Evolutionary conservation across 768 basidiomycete genomes (phyloP).

Genomic region (Boletus vinaceobasis): DNA sequence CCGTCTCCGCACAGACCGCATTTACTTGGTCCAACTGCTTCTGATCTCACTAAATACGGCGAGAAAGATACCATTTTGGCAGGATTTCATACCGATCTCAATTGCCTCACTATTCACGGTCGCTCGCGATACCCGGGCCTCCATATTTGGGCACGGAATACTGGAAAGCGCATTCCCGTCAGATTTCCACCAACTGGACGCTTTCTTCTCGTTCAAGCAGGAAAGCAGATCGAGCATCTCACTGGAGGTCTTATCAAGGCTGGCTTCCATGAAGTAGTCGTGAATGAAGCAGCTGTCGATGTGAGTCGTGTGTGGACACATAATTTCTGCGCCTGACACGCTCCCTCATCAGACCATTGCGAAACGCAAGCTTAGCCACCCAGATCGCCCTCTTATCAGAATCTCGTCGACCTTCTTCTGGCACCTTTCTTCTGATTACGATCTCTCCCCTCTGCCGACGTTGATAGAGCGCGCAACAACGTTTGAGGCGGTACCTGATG

Average conservation of each 20-base stretch:
- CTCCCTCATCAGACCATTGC: conserved; percentile 52
- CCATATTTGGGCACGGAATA: conserved; percentile 93
- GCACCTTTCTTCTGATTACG: conserved; percentile 85
- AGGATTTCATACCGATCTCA: conserved; percentile 93
- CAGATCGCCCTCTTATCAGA: conserved; percentile 85
- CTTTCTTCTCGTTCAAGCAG: conserved; percentile 89
- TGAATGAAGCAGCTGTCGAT: conserved; percentile 72
- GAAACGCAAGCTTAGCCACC: conserved; percentile 50
- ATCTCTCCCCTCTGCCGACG: conserved; percentile 61
- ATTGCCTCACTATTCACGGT: conserved; percentile 90
- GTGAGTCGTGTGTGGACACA: conserved; percentile 37
- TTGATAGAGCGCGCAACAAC: conserved; percentile 49
- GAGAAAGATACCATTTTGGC: conserved; percentile 81
- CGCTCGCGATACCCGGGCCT: conserved; percentile 84
- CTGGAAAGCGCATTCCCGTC: conserved; percentile 85
- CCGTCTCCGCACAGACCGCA: conserved; percentile 55
- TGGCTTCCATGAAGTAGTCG: conserved; percentile 93
- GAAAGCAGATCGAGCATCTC: conserved; percentile 91
- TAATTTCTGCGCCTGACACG: neutral
- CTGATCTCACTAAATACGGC: conserved; percentile 79
- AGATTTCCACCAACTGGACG: conserved; percentile 78
- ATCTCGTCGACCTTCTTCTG: conserved; percentile 97
- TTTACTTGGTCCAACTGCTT: conserved; percentile 90
- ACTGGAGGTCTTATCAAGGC: conserved; percentile 84
- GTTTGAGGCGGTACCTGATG: conserved; percentile 34